phyloP scores from a whole-genome alignment of 164 flowering plant genomes.

The Kingdonia uniflora region DNA sequence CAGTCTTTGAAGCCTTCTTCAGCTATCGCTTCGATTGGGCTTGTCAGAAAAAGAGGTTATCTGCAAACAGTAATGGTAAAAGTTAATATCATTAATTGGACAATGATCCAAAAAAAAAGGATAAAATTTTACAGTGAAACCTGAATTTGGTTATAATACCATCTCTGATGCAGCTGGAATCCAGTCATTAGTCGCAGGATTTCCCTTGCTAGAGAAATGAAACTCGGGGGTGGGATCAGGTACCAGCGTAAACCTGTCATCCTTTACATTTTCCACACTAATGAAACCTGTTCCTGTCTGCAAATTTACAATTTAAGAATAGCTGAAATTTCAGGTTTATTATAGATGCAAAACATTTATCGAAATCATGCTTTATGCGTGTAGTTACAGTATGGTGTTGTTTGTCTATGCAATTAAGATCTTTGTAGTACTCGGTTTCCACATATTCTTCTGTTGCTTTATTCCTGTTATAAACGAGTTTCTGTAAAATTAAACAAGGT shows the following conservation, averaged over 20 bases:
- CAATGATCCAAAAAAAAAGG: slow-evolving; percentile 14
- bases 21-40: slow-evolving; percentile 56
- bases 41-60: slow-evolving; percentile 31
- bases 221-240: slow-evolving; percentile 19
- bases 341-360: background rate
- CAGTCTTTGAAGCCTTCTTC: no score
- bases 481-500: slow-evolving; percentile 20
- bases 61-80: slow-evolving; percentile 16
- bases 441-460: slow-evolving; percentile 52
- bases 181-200: slow-evolving; percentile 96
- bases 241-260: slow-evolving; percentile 23
- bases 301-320: background rate
- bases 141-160: slow-evolving; percentile 19
- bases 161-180: slow-evolving; percentile 40
- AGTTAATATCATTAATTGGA: no score
- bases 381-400: slow-evolving; percentile 71
- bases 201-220: slow-evolving; percentile 53
- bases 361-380: no score
- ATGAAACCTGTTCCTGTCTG: slow-evolving; percentile 94
- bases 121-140: slow-evolving; percentile 5
- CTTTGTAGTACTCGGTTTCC: slow-evolving; percentile 82
- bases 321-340: background rate
- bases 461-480: slow-evolving; percentile 31
- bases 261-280: slow-evolving; percentile 32
- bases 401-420: slow-evolving; percentile 66